These are phyloP conservation scores for Lachancea sp. DNA, from an alignment of 805 yeast genomes.

Conservation along the genomic window DNA sequence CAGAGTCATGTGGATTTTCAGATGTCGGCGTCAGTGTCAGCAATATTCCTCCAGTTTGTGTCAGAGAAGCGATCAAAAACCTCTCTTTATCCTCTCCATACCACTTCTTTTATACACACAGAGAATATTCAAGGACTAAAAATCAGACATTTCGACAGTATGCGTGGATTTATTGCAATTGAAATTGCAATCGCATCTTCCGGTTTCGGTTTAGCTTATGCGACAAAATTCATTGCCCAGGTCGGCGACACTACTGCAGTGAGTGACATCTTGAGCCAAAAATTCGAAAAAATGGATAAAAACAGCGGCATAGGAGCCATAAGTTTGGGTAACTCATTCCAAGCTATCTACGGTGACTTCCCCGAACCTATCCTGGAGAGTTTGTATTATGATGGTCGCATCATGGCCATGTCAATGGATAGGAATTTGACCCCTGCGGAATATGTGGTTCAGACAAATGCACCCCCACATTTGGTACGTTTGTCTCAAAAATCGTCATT, in stretches of 20 bases:
- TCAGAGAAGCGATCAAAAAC: too few relatives aligned
- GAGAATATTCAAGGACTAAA: too few relatives aligned
- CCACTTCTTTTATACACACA: too few relatives aligned
- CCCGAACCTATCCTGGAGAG: constrained; percentile 26
- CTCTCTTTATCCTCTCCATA: too few relatives aligned
- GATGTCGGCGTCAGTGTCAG: constrained; percentile 6
- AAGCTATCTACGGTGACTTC: constrained; percentile 36
- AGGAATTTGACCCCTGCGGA: constrained; percentile 33
- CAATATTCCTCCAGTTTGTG: too few relatives aligned
- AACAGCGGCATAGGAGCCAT: constrained; percentile 17
- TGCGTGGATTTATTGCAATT: constrained; percentile 1
- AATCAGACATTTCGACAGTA: neutral
- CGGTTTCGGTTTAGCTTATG: neutral
- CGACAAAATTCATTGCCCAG: constrained; percentile 3
- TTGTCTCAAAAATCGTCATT: constrained; percentile 44
- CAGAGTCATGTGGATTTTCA: neutral
- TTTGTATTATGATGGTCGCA: constrained; percentile 33
- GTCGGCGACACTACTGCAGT: constrained; percentile 1
- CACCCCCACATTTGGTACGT: constrained; percentile 65
- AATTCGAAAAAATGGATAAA: constrained; percentile 5
- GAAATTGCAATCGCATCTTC: neutral
- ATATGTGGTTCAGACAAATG: constrained; percentile 33
- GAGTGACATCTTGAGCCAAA: constrained; percentile 2
- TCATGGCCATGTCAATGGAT: constrained; percentile 35
- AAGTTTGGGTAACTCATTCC: constrained; percentile 29